phyloP scores from a whole-genome alignment of 2,329 filamentous ascomycete genomes.

The Aureobasidium sp. region DNA sequence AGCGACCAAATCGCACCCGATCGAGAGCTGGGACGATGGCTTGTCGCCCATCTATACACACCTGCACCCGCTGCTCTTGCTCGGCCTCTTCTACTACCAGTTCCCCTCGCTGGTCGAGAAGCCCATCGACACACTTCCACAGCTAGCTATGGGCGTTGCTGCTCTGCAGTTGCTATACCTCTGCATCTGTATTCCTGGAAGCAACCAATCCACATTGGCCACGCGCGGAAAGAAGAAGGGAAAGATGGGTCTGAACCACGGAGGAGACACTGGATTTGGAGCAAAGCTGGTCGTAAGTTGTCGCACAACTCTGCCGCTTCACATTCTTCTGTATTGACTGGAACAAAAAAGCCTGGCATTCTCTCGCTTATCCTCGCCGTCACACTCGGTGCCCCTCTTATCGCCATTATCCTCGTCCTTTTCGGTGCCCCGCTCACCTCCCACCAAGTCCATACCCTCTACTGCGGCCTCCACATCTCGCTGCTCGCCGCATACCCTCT shows the following conservation, averaged over 20 bases:
- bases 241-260: conserved; percentile 47
- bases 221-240: conserved; percentile 36
- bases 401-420: conserved; percentile 61
- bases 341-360: conserved; percentile 50
- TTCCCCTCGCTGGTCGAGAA: conserved; percentile 64
- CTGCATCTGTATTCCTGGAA: conserved; percentile 50
- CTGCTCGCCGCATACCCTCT: conserved; percentile 70
- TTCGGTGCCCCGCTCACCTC: conserved; percentile 87
- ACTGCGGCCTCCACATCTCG: conserved; percentile 74
- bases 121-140: conserved; percentile 55
- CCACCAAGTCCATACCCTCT: conserved; percentile 66
- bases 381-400: conserved; percentile 47
- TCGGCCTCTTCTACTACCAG: conserved; percentile 52
- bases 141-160: conserved; percentile 53
- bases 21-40: conserved; percentile 23
- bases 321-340: neutral
- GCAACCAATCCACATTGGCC: conserved; percentile 28
- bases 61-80: conserved; percentile 58
- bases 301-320: neutral
- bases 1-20: conserved; percentile 15
- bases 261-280: conserved; percentile 27
- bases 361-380: conserved; percentile 56
- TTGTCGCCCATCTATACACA: conserved; percentile 44
- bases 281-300: conserved; percentile 34
- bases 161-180: conserved; percentile 54